Conservation (phyloP, 2,329 filamentous ascomycete species). For the Alternaria postmessia region DNA sequence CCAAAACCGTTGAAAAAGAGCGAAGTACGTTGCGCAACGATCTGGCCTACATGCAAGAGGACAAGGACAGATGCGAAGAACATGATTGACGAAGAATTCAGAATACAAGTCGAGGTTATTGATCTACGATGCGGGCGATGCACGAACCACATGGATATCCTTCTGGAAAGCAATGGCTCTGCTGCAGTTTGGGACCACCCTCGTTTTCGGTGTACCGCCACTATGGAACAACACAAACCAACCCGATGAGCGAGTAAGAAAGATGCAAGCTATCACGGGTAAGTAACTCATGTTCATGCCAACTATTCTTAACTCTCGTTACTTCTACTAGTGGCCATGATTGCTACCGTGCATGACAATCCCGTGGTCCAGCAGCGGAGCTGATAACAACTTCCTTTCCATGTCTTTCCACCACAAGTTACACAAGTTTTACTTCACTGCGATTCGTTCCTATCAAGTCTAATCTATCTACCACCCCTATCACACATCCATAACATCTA, state of each 20-base stretch:
- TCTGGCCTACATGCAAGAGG: not conserved
- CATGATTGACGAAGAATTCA: constrained; percentile 11
- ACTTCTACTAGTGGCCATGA: not conserved
- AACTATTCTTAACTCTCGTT: no score
- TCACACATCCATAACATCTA: not conserved
- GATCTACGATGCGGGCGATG: constrained; percentile 51
- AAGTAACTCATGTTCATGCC: constrained; percentile 10
- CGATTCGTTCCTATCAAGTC: not conserved
- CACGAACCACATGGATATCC: constrained; percentile 45
- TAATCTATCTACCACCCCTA: accelerated
- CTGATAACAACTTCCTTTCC: not conserved
- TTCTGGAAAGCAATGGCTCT: constrained; percentile 50
- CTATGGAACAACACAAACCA: constrained; percentile 47
- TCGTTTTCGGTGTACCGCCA: constrained; percentile 43
- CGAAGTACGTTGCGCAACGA: constrained; percentile 25
- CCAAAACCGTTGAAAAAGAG: constrained; percentile 31
- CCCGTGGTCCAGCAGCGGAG: no score
- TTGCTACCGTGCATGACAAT: no score
- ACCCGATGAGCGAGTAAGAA: constrained; percentile 37
- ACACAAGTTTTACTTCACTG: not conserved
- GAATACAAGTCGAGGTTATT: constrained; percentile 40
- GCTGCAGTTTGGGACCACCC: constrained; percentile 44
- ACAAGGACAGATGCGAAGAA: no score
- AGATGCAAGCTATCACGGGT: constrained; percentile 41
- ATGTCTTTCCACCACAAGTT: not conserved